Conservation (phyloP, 23 red algal genomes). For the Gracilaria domingensis region DNA sequence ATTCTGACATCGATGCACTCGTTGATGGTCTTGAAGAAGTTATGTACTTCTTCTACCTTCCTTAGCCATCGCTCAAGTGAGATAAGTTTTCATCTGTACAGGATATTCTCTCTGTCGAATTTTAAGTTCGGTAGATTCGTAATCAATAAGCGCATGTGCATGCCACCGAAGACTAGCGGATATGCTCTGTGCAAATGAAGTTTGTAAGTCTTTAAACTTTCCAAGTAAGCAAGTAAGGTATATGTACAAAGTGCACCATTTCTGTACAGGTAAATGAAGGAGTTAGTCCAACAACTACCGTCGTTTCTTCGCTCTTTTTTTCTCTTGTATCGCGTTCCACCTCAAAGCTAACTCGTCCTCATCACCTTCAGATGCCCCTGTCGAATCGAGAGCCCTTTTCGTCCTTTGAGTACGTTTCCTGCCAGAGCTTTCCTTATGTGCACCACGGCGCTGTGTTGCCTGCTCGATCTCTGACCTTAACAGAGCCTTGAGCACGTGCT, state of each 20-base stretch:
- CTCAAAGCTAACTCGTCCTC: slow-evolving; percentile 7
- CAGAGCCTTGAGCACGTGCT: slow-evolving; percentile 21
- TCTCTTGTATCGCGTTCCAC: slow-evolving; percentile 35
- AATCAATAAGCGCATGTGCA: neutral
- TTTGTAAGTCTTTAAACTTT: neutral
- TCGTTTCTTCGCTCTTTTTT: neutral
- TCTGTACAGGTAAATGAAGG: neutral
- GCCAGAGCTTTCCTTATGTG: neutral
- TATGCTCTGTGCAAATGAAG: neutral
- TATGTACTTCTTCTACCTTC: no score
- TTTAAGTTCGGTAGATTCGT: no score
- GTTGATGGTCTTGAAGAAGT: no score
- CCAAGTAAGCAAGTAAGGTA: slow-evolving; percentile 3
- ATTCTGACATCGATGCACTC: no score
- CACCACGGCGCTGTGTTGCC: neutral
- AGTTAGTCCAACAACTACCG: neutral
- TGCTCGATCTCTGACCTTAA: neutral
- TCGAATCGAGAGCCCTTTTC: neutral
- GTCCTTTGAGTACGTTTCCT: neutral
- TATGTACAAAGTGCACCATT: neutral
- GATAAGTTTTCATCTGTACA: no score
- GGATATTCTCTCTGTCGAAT: no score
- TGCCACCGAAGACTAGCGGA: neutral
- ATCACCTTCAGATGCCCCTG: neutral
- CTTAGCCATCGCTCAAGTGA: no score